Base-by-base conservation (phyloP, 257 asterid genomes). In the Thymus quinquecostatus region DNA sequence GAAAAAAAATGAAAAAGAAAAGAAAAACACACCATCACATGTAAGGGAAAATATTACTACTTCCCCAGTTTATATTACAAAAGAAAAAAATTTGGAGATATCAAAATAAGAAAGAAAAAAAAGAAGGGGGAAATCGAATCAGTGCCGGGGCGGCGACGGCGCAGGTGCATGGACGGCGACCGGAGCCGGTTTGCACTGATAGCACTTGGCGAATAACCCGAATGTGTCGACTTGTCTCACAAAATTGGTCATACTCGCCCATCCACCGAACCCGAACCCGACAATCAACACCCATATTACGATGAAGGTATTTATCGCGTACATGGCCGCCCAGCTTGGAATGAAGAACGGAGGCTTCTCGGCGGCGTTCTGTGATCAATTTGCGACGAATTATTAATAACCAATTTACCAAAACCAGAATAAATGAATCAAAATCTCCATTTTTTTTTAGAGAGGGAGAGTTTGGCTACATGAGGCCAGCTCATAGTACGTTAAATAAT, bases 221-320 rank as follows among this genome's bases (percentile, higher is more conserved):
- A 92, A 92, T 0, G 89, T 78, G 47, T 87, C 86, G 2, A 92
- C 83, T 81, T 92, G 97, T 61, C 56, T 83, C 55, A 85, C 86
- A 72, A 92, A 87, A 76, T 89, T 92, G 30, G 77, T 84, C 79
- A 89, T 70, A 76, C 97, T 92, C 2, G 97, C 97, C 97, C 97
- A 92, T 14, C 97, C 97, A 10, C 97, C 97, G 1, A 92, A 92
- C 63, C 97, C 97, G 66, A 92, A 92, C 64, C 97, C 96, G 34
- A 92, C 84, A 2, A 89, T 68, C 0, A 89, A 29, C 1, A 86
- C 82, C 96, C 94, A 92, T 0, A 71, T 82, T 38, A 85, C 96
- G 0, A 92, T 40, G 44, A 92, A 83, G 7, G 82, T 30, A 85
- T 92, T 92, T 61, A 85, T 10, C 1, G 74, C 91, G 48, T 83